Evolutionary conservation across 2,329 filamentous ascomycete species (phyloP).

Genomic region (Diaporthe longicolla): DNA sequence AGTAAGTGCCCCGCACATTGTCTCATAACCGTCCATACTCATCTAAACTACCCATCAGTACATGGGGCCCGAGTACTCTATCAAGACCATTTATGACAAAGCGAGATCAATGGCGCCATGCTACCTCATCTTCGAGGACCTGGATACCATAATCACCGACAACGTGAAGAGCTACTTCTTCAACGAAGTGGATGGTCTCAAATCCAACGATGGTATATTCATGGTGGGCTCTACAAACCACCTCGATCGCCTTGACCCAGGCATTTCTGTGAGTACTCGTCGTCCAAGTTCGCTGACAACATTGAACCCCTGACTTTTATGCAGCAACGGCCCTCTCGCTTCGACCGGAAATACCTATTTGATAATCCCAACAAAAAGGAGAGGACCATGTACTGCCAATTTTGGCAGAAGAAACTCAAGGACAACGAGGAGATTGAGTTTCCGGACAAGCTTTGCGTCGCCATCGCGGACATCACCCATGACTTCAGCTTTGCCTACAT

Average conservation of each 20-base stretch:
- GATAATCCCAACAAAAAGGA: conserved; percentile 69
- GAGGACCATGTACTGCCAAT: conserved; percentile 71
- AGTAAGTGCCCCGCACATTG: conserved; percentile 48
- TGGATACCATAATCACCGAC: conserved; percentile 76
- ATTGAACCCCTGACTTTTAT: neutral
- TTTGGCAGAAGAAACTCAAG: conserved; percentile 71
- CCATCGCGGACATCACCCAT: conserved; percentile 73
- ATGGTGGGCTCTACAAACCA: conserved; percentile 78
- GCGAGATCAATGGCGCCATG: conserved; percentile 76
- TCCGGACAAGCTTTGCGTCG: conserved; percentile 68
- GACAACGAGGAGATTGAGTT: conserved; percentile 72
- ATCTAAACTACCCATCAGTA: conserved; percentile 51
- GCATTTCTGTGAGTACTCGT: conserved; percentile 63
- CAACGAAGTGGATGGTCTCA: conserved; percentile 80
- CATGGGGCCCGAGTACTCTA: conserved; percentile 68
- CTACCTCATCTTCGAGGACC: conserved; percentile 79
- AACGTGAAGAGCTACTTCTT: conserved; percentile 76
- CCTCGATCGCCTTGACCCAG: conserved; percentile 76
- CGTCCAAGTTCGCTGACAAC: neutral
- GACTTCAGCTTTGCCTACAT: conserved; percentile 80
- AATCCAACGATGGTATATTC: conserved; percentile 78
- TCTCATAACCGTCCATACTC: neutral
- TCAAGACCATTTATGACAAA: conserved; percentile 68
- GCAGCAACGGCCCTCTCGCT: conserved; percentile 74
- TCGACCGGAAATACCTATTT: conserved; percentile 78